A percentile compares a stretch with the other conserved stretches of the same genome.
These are phyloP conservation scores for Corynespora cassiicola DNA, from an alignment of 2,329 filamentous ascomycete genomes.

Conservation along the genomic window DNA sequence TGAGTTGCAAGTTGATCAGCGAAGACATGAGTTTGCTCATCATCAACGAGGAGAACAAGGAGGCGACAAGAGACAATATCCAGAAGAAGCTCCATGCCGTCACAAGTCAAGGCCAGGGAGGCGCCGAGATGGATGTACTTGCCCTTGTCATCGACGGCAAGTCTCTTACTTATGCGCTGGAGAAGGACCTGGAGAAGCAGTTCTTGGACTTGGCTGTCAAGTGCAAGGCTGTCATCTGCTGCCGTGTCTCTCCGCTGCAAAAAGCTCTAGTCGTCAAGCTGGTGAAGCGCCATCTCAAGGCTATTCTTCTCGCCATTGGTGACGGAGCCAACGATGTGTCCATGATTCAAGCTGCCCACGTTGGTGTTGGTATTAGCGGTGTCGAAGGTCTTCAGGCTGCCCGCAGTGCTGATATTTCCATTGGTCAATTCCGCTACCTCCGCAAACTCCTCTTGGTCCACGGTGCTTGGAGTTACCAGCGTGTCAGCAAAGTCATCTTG, in stretches of 20 bases:
- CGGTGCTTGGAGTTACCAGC: conserved; percentile 96
- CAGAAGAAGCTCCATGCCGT: conserved; percentile 94
- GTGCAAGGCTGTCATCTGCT: conserved; percentile 99
- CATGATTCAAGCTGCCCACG: conserved; percentile 99
- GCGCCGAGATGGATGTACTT: conserved; percentile 81
- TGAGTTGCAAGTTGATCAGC: conserved; percentile 98
- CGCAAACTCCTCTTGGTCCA: conserved; percentile 94
- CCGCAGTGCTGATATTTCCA: conserved; percentile 92
- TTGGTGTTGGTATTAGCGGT: conserved; percentile 96
- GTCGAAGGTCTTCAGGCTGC: conserved; percentile 96
- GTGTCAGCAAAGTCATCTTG: conserved; percentile 93
- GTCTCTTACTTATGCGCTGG: conserved; percentile 89
- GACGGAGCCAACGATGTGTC: conserved; percentile 99
- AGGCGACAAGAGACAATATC: conserved; percentile 84
- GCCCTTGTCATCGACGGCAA: conserved; percentile 96
- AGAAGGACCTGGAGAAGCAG: conserved; percentile 90
- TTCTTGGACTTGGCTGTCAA: conserved; percentile 92
- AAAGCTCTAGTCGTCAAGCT: conserved; percentile 98
- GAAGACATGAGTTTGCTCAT: conserved; percentile 99
- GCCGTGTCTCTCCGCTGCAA: conserved; percentile 93
- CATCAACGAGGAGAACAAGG: conserved; percentile 85
- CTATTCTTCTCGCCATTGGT: conserved; percentile 92
- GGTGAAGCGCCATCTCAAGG: conserved; percentile 91
- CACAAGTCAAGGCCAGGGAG: conserved; percentile 77
- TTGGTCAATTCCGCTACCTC: conserved; percentile 93